Conservation (phyloP, 345 rosid species). For the Zanthoxylum bungeanum region DNA sequence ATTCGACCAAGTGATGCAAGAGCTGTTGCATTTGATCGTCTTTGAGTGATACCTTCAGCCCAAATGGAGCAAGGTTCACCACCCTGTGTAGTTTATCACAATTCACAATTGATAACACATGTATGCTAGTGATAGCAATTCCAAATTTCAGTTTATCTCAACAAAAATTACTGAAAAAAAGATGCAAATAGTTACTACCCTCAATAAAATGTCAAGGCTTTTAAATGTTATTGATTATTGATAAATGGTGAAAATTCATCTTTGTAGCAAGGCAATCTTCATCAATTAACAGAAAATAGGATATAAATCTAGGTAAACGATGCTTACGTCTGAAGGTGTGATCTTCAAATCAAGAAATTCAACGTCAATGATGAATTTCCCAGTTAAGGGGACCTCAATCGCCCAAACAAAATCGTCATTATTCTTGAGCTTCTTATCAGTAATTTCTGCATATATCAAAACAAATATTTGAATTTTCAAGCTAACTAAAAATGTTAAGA, state of each 20-base stretch:
- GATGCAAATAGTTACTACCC: no score
- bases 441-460: slow-evolving; percentile 50
- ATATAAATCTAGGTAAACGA: slow-evolving; percentile 8
- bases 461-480: not conserved
- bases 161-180: no score
- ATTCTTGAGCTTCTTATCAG: slow-evolving; percentile 68
- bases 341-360: slow-evolving; percentile 86
- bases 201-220: not conserved
- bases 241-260: not conserved
- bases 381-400: slow-evolving; percentile 75
- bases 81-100: slow-evolving; percentile 53
- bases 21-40: slow-evolving; percentile 51
- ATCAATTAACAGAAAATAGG: no score
- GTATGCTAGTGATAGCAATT: no score
- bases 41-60: slow-evolving; percentile 52
- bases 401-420: slow-evolving; percentile 84
- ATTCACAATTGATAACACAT: not conserved
- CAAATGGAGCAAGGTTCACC: slow-evolving; percentile 76
- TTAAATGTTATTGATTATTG: not conserved
- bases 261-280: no score
- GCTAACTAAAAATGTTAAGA: not conserved
- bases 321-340: slow-evolving; percentile 60
- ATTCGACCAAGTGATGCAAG: slow-evolving; percentile 69
- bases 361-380: slow-evolving; percentile 83
- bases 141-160: no score